phyloP scores from a whole-genome alignment of 1,284 basidiomycete species.

The Phylloboletellus chloephorus region DNA sequence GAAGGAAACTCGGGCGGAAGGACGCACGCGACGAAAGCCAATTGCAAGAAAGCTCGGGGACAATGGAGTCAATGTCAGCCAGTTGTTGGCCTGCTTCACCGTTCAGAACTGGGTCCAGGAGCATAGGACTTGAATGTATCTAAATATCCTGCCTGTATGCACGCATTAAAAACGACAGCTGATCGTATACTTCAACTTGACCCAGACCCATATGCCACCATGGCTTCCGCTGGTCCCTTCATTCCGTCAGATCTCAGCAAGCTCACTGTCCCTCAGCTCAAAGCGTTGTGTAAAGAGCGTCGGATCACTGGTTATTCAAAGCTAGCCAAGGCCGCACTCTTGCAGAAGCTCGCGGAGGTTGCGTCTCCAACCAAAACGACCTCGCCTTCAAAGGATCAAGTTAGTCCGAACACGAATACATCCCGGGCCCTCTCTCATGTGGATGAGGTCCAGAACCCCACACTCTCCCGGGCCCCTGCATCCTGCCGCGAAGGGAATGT shows the following conservation, averaged over 20 bases:
- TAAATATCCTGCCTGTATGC: not conserved
- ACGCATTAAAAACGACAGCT: not conserved
- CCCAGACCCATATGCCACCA: conserved; percentile 3
- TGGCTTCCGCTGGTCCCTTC: conserved; percentile 6
- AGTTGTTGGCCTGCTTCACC: conserved; percentile 18
- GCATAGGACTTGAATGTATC: conserved; percentile 6
- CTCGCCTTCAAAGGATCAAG: conserved; percentile 6
- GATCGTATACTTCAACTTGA: conserved; percentile 1
- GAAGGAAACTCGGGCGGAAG: conserved; percentile 9
- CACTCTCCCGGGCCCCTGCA: conserved; percentile 1
- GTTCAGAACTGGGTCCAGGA: conserved; percentile 10
- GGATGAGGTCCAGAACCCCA: not conserved
- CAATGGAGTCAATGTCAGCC: conserved; percentile 13
- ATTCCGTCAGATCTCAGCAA: conserved; percentile 28
- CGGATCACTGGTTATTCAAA: conserved; percentile 61
- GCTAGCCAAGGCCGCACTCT: conserved; percentile 51
- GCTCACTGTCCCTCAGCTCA: conserved; percentile 57
- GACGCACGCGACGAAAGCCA: conserved; percentile 18
- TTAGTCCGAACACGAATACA: not conserved
- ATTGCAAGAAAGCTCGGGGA: conserved; percentile 14
- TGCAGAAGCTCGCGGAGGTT: conserved; percentile 41
- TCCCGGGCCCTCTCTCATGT: not conserved
- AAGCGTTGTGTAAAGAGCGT: conserved; percentile 59
- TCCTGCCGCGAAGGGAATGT: not conserved
- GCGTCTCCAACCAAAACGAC: conserved; percentile 1